phyloP scores from a whole-genome alignment of 1,284 basidiomycete genomes.

The Naganishia sp. region DNA sequence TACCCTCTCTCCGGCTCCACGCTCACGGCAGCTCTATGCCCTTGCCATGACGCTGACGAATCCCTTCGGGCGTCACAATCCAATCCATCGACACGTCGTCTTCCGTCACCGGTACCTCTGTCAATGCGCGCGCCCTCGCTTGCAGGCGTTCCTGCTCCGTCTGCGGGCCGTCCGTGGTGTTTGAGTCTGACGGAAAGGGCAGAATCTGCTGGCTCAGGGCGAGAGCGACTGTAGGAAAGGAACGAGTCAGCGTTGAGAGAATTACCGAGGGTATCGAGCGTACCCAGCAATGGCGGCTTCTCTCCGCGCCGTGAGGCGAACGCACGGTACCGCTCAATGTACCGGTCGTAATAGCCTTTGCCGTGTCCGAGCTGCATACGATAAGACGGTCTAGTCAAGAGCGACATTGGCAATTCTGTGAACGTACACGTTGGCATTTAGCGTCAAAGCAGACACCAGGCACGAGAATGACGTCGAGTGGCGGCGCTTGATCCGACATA shows the following conservation, averaged over 20 bases:
- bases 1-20: too few relatives aligned
- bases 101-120: slow-evolving; percentile 26
- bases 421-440: slow-evolving; percentile 47
- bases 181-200: slow-evolving; percentile 29
- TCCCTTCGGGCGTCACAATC: slow-evolving; percentile 20
- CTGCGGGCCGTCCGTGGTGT: neutral
- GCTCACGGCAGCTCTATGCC: too few relatives aligned
- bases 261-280: neutral
- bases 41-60: neutral
- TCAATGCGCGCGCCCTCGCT: slow-evolving; percentile 1
- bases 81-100: slow-evolving; percentile 32
- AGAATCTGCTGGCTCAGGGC: slow-evolving; percentile 46
- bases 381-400: too few relatives aligned
- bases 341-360: slow-evolving; percentile 53
- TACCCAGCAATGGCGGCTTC: slow-evolving; percentile 45
- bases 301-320: slow-evolving; percentile 27
- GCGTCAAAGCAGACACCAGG: slow-evolving; percentile 53
- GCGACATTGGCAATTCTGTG: too few relatives aligned
- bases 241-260: neutral
- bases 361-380: slow-evolving; percentile 50
- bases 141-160: slow-evolving; percentile 7
- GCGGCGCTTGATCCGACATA: slow-evolving; percentile 38
- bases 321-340: slow-evolving; percentile 42
- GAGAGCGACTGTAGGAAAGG: slow-evolving; percentile 44
- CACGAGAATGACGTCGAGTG: slow-evolving; percentile 49